Percentiles rank a stretch among this genome's conserved stretches.
These are phyloP conservation scores for Xylaria curta DNA, from an alignment of 495 filamentous ascomycete genomes.

Conservation along the genomic window DNA sequence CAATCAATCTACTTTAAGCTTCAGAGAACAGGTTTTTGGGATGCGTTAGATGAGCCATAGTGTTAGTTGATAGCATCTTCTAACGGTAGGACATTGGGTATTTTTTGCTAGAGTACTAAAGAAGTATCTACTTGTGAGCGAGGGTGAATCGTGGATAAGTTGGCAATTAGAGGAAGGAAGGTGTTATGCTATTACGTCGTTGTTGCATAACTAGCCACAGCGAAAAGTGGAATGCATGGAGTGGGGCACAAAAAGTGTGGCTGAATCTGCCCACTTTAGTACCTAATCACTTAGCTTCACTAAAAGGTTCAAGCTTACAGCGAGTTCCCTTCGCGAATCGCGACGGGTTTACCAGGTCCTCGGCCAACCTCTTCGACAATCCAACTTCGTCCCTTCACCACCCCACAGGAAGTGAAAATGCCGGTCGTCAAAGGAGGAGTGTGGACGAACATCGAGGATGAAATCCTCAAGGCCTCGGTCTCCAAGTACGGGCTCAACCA, in stretches of 20 bases:
- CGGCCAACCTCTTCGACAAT: conserved; percentile 7
- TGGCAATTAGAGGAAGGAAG: background rate
- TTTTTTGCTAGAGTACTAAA: background rate
- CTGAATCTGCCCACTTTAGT: conserved; percentile 7
- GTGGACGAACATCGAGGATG: conserved; percentile 82
- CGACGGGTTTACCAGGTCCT: conserved; percentile 10
- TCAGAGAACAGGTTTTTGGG: background rate
- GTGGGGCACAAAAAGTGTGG: conserved; percentile 8
- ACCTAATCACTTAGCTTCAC: background rate
- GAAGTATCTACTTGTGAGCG: background rate
- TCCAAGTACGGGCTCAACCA: conserved; percentile 98
- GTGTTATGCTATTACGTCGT: background rate
- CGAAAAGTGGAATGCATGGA: background rate
- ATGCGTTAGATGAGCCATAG: background rate
- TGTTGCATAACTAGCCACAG: background rate
- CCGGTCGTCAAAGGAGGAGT: conserved; percentile 98
- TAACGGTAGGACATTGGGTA: background rate
- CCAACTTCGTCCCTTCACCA: background rate
- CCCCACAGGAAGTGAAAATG: conserved; percentile 63
- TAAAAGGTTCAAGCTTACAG: background rate
- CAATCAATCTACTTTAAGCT: background rate
- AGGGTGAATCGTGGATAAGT: background rate
- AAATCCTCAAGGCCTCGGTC: conserved; percentile 95
- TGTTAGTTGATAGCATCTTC: background rate
- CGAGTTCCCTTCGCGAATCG: conserved; percentile 9